phyloP scores from a whole-genome alignment of 495 filamentous ascomycete genomes.

The Penicillium riverlandense region DNA sequence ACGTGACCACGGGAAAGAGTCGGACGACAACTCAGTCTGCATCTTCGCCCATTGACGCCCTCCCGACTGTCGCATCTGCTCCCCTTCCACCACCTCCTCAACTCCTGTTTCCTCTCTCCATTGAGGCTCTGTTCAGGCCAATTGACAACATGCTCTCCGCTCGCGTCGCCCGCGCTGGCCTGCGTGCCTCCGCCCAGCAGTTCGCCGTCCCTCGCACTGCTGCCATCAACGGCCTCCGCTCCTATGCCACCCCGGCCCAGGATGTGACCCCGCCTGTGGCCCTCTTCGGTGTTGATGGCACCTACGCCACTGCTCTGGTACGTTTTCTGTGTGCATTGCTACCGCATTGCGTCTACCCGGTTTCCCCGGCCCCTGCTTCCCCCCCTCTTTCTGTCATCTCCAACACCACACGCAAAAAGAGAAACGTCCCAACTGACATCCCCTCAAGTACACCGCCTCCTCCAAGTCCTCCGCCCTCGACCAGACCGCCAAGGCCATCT shows the following conservation, averaged over 20 bases:
- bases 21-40: constrained; percentile 30
- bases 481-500: constrained; percentile 66
- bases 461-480: constrained; percentile 83
- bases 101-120: constrained; percentile 9
- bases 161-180: constrained; percentile 42
- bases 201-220: constrained; percentile 39
- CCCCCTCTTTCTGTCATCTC: constrained; percentile 8
- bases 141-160: constrained; percentile 37
- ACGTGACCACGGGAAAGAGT: constrained; percentile 39
- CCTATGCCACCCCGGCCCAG: constrained; percentile 69
- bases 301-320: constrained; percentile 97
- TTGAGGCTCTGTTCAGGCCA: constrained; percentile 19
- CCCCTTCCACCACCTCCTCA: constrained; percentile 14
- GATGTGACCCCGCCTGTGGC: constrained; percentile 78
- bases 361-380: constrained; percentile 12
- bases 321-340: constrained; percentile 3
- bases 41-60: constrained; percentile 13
- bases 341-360: not conserved
- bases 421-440: not conserved
- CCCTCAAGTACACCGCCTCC: constrained; percentile 79
- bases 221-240: constrained; percentile 46
- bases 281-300: constrained; percentile 92
- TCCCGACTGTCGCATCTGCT: constrained; percentile 19
- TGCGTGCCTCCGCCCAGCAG: constrained; percentile 39
- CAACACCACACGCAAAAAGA: not conserved